Evolutionary conservation across 208 protist species (phyloP), one percentile per base, ranked within the genome.

Genomic region (Trypanosoma grayi): DNA sequence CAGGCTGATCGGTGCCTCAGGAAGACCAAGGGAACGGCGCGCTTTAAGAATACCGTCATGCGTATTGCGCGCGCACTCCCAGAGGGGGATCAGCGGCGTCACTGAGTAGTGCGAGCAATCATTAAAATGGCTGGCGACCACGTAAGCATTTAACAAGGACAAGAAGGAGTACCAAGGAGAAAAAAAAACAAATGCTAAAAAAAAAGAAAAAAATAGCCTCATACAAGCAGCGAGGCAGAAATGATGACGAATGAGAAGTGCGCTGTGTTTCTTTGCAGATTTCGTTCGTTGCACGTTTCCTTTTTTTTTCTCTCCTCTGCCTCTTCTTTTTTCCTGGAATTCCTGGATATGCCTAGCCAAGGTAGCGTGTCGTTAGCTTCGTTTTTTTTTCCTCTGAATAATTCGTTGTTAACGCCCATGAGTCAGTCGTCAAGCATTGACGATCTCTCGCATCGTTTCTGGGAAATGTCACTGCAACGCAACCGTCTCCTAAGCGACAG

Each of bases 41-140:
- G 67, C 46, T 95, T 90, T 81, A 95, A 95, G 75, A 91, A 92
- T 50, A 82, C 84, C 4, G 84, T 89, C 36, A 76, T 95, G 56
- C 65, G 70, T 43, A 79, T 90, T 36, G 60, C 63, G 41, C 70
- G 68, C 52, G 86, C 83, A 9, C 40, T 68, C 14, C 67, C 60
- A 16, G 67, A 68, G 33, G 44, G 40, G 45, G 57, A 63, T 20
- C 45, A 51, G 39, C 54, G 22, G 40, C 57, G 57, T 24, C 24
- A 28, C 30, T 71, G 57, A 61, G 33, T 28, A 58, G 9, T 36
- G 3, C 13, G 33, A 43, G n/a, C n/a, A n/a, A n/a, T n/a, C n/a
- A n/a, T n/a, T n/a, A n/a, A n/a, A n/a, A n/a, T n/a, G n/a, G n/a
- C n/a, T n/a, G n/a, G n/a, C n/a, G n/a, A n/a, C n/a, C n/a, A n/a